phyloP scores from a whole-genome alignment of 2,329 filamentous ascomycete species.

The Diaporthe eres region DNA sequence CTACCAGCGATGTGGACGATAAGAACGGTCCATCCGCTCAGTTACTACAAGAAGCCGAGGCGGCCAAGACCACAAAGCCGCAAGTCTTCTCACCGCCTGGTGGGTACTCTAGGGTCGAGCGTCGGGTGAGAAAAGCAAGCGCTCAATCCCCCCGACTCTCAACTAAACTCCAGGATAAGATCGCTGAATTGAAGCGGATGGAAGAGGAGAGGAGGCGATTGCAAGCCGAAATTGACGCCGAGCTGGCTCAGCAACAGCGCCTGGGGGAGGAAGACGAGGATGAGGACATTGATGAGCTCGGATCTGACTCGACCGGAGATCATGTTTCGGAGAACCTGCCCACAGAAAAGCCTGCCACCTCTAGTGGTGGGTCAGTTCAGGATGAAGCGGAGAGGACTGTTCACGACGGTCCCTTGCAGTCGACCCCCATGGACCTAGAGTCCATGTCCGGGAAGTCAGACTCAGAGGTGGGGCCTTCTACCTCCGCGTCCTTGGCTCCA shows the following conservation, averaged over 20 bases:
- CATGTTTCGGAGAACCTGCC: constrained; percentile 39
- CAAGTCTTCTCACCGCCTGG: constrained; percentile 23
- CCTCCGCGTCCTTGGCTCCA: neutral
- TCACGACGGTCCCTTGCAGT: constrained; percentile 9
- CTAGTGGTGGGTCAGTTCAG: neutral
- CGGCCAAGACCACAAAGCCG: constrained; percentile 47
- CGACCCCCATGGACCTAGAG: constrained; percentile 45
- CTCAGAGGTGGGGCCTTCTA: neutral
- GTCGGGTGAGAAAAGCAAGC: constrained; percentile 54
- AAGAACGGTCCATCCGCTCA: constrained; percentile 46
- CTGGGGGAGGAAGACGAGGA: constrained; percentile 45
- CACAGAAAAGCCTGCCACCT: neutral
- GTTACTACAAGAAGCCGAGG: constrained; percentile 45
- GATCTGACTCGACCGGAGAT: constrained; percentile 55
- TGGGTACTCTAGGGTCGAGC: constrained; percentile 42
- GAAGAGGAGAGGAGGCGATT: constrained; percentile 64
- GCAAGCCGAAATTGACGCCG: constrained; percentile 60
- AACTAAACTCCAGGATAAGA: constrained; percentile 59
- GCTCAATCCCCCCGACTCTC: constrained; percentile 56
- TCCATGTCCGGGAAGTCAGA: constrained; percentile 26
- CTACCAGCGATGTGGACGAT: constrained; percentile 43
- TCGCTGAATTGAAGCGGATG: constrained; percentile 61
- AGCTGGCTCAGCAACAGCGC: constrained; percentile 48
- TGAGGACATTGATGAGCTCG: constrained; percentile 46
- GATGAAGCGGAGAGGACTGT: neutral